Base-by-base conservation (phyloP, 192 early-diverging fungal genomes). In the Backusella westeae region DNA sequence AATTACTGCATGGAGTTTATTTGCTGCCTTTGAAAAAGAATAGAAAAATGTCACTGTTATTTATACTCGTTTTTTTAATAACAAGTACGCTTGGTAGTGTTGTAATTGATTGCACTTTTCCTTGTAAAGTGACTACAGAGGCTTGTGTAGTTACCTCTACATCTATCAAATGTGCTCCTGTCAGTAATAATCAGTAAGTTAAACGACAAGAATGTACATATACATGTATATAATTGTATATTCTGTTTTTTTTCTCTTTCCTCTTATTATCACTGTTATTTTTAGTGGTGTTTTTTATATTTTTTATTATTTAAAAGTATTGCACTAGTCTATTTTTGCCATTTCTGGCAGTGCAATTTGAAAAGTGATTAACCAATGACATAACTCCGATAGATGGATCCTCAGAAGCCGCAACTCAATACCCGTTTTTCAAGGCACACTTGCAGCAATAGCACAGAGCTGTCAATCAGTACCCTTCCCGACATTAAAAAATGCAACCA, bases 21-120 rank as follows among this genome's bases (percentile, higher is more conserved):
- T 49, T 49, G 15, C 46, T 49, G 46, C 46, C 46, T 49, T 49
- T 49, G 6, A 49, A 49, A 32, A 49, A 49, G 46, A 49, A 49
- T 49, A 49, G 17, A 49, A 49, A 44, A 49, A 49, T 49, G 46
- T 7, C 46, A 49, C 46, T 49, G 46, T 49, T 49, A 49, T 49
- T 49, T 49, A 49, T 49, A 49, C 19, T 49, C 19, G 19, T n/a
- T 49, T 67, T 67, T 35, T 67, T 38, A 35, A 36, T n/a, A 67
- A n/a, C 67, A 67, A 34, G 1, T 10, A 9, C 67, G 34, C 17
- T 19, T 67, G 19, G 34, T 0, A 36, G 34, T 39, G 67, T 69
- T 69, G 67, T 69, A 35, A 69, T 69, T 38, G 67, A 69, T 38
- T 69, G 67, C 3, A 69, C 67, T 6, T 69, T 69, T 21, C 67